phyloP scores from a whole-genome alignment of 495 filamentous ascomycete species.

The Staphylotrichum longicolle region DNA sequence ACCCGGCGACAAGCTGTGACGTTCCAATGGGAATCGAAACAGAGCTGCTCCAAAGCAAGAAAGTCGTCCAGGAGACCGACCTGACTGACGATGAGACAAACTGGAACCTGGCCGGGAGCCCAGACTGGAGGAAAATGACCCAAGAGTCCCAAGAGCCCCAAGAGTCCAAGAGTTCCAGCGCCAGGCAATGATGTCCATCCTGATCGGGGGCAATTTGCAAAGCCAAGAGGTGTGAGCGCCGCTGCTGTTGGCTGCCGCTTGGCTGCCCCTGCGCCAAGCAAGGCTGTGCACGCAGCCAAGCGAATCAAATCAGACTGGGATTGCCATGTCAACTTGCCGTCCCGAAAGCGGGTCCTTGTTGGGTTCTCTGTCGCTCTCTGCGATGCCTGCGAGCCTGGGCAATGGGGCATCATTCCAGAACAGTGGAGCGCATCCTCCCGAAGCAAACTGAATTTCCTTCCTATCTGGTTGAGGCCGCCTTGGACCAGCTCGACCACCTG shows the following conservation, averaged over 20 bases:
- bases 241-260: not conserved
- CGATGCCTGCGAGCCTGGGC: not conserved
- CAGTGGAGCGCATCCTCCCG: not conserved
- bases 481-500: not conserved
- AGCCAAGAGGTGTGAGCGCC: not conserved
- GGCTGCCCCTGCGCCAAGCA: not conserved
- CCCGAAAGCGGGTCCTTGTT: not conserved
- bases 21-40: conserved; percentile 3
- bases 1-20: conserved; percentile 2
- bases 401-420: conserved; percentile 1
- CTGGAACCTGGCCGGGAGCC: too few relatives aligned
- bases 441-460: conserved; percentile 3
- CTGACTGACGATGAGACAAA: not conserved
- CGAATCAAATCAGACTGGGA: conserved; percentile 12
- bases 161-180: too few relatives aligned
- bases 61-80: not conserved
- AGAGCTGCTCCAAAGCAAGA: not conserved
- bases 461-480: not conserved
- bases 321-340: conserved; percentile 4
- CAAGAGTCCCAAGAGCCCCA: too few relatives aligned
- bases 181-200: too few relatives aligned
- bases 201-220: not conserved
- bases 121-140: too few relatives aligned
- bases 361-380: too few relatives aligned
- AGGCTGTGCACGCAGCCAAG: conserved; percentile 16